A percentile compares a stretch with the other conserved stretches of the same genome.
Conservation (phyloP, 2,329 filamentous ascomycete genomes). For the Aspergillus cejpii region DNA sequence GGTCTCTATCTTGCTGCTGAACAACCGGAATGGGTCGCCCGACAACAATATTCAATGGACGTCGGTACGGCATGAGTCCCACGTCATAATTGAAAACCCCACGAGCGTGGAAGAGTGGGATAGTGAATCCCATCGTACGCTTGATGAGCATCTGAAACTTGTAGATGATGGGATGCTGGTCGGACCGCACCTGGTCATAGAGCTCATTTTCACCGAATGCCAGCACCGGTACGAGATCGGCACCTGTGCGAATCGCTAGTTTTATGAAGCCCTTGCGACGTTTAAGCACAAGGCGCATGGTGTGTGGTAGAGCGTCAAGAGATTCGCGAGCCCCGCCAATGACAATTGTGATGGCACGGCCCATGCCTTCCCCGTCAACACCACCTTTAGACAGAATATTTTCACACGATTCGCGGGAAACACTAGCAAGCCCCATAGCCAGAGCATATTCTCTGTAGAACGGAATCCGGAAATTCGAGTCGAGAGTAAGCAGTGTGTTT, state of each 20-base stretch:
- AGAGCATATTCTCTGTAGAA: slow-evolving; percentile 94
- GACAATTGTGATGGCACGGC: slow-evolving; percentile 93
- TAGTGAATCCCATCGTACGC: slow-evolving; percentile 80
- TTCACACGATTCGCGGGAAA: slow-evolving; percentile 85
- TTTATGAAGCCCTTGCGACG: slow-evolving; percentile 90
- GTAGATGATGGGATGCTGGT: slow-evolving; percentile 71
- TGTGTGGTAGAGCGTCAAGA: slow-evolving; percentile 75
- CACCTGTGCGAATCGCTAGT: slow-evolving; percentile 83
- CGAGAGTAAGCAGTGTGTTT: slow-evolving; percentile 88
- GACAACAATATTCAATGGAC: slow-evolving; percentile 81
- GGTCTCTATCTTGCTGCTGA: slow-evolving; percentile 48
- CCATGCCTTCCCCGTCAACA: slow-evolving; percentile 71
- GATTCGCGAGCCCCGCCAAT: slow-evolving; percentile 88
- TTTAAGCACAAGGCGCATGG: slow-evolving; percentile 69
- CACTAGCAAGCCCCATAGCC: slow-evolving; percentile 76
- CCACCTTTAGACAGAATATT: slow-evolving; percentile 79
- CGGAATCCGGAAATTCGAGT: slow-evolving; percentile 89
- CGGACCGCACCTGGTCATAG: slow-evolving; percentile 79
- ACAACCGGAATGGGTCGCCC: slow-evolving; percentile 71
- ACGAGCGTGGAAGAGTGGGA: slow-evolving; percentile 81
- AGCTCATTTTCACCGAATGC: slow-evolving; percentile 94
- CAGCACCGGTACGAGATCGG: slow-evolving; percentile 85
- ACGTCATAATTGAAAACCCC: slow-evolving; percentile 98
- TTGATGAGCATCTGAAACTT: slow-evolving; percentile 77
- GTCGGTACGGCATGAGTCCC: slow-evolving; percentile 87